Evolutionary conservation across 345 rosid genomes (phyloP), one percentile per base, ranked within the genome.

Genomic region (Eutrema yunnanense): DNA sequence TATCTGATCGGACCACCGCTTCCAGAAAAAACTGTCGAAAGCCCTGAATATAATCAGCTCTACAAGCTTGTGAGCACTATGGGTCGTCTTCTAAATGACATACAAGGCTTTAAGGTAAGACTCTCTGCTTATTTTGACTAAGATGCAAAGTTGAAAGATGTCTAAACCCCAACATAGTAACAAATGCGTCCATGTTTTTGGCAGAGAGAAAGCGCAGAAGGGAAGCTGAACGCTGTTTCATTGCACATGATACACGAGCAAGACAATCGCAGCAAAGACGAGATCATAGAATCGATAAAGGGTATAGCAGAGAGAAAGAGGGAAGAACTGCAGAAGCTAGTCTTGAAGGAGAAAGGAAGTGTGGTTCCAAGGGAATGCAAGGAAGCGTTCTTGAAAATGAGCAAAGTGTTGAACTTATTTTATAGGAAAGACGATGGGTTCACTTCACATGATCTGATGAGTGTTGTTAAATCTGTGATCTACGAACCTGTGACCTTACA

Each of bases 1-100:
- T 92, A 85, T 72, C 75, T 95, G 37, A 81, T 88, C 8, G 94
- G 98, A 62, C 94, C 98, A 43, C 78, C 62, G 57, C 82, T 95
- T 38, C 61, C 84, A 2, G 87, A 87, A 57, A 80, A 79, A 51
- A 79, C 73, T 6, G 78, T 77, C 9, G 69, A 72, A 67, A 79
- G 81, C 77, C 16, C 49, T 0, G 87, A 88, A 75, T 76, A 75
- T 27, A 72, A 74, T 40, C 58, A 77, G 50, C 80, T 95, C 19
- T 88, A 42, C 61, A 67, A 80, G 80, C 79, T 82, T 29, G 78
- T 88, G 84, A 85, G 97, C 81, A 92, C 88, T 14, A 80, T 87
- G 27, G 99, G 96, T 54, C 96, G 97, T 65, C 90, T 92, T 34
- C 88, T 89, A 56, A 95, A 92, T 40, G 97, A 92, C 75, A 81